phyloP scores from a whole-genome alignment of 257 asterid species.

The Gentiana dahurica region DNA sequence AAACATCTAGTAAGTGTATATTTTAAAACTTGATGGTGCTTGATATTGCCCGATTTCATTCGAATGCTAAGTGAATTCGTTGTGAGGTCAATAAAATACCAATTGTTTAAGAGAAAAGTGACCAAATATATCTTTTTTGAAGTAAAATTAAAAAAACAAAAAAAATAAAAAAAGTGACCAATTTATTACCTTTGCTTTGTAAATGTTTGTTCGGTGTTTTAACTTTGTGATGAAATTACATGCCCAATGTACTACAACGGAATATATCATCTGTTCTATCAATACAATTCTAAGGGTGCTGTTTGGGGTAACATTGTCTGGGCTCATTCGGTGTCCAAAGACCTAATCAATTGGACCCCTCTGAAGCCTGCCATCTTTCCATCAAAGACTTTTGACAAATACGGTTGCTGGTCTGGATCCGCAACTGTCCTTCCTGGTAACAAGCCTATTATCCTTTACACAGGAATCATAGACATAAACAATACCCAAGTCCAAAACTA shows the following conservation, averaged over 20 bases:
- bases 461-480: conserved; percentile 44
- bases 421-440: conserved; percentile 59
- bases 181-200: not conserved
- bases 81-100: not conserved
- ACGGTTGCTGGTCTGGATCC: conserved; percentile 83
- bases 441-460: conserved; percentile 61
- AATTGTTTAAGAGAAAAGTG: too few relatives aligned
- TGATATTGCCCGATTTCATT: too few relatives aligned
- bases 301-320: conserved; percentile 76
- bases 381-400: conserved; percentile 47
- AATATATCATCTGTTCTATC: conserved; percentile 62
- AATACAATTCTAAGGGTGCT: conserved; percentile 56
- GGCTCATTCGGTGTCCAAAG: conserved; percentile 72
- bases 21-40: too few relatives aligned
- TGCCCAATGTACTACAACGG: conserved; percentile 78
- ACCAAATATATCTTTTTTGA: too few relatives aligned
- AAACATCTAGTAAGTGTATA: too few relatives aligned
- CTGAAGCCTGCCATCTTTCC: conserved; percentile 44
- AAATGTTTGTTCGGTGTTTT: not conserved
- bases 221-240: not conserved
- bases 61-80: too few relatives aligned
- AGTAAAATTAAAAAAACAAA: too few relatives aligned
- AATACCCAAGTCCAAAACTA: conserved; percentile 70
- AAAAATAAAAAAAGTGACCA: not conserved
- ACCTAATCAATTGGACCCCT: conserved; percentile 50